Base-by-base conservation (phyloP, 768 basidiomycete species). In the Exidia glandulosa region DNA sequence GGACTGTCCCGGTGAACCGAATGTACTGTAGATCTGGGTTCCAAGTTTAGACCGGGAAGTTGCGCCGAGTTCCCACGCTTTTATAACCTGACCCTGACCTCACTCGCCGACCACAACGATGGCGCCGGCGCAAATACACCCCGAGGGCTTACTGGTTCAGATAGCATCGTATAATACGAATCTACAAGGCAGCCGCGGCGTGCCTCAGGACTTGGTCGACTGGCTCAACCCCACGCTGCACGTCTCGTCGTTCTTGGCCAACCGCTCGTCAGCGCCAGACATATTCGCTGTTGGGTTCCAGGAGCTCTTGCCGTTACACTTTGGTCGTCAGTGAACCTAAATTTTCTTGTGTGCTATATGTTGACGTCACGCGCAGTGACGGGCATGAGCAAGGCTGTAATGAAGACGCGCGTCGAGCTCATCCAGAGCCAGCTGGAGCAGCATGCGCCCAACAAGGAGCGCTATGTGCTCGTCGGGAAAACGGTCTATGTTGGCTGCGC, bases 141-240 rank as follows among this genome's bases (percentile, higher is more conserved):
- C 23, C 16, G 31, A 54, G n/a, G 58, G 59, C 7, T 45, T 60
- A 16, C 47, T 89, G 58, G 85, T 92, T 4, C 90, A 91, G 67
- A 85, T 92, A 58, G 88, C 88, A 12, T 85, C 90, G 2, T 96
- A 94, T 75, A 96, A 96, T 69, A 92, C 92, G 5, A 93, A 93
- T 67, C 77, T 94, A 6, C 92, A 94, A 71, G 88, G 86, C 5
- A 78, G 82, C 19, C 72, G 75, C 30, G 87, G 86, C 12, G 63
- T 90, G 31, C 87, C 88, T 0, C 88, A 93, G 69, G 87, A 94
- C 67, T 79, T 97, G 52, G 89, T 94, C 2, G 87, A 90, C 74
- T 97, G 94, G 94, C 81, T 97, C 29, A 77, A 83, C 2, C 92
- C 94, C 31, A 88, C 89, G 0, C 72, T 93, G 9, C 83, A 85